Percentiles rank a stretch among this genome's conserved stretches.
phyloP scores from a whole-genome alignment of 495 filamentous ascomycete species.

The Aspergillus leporis region DNA sequence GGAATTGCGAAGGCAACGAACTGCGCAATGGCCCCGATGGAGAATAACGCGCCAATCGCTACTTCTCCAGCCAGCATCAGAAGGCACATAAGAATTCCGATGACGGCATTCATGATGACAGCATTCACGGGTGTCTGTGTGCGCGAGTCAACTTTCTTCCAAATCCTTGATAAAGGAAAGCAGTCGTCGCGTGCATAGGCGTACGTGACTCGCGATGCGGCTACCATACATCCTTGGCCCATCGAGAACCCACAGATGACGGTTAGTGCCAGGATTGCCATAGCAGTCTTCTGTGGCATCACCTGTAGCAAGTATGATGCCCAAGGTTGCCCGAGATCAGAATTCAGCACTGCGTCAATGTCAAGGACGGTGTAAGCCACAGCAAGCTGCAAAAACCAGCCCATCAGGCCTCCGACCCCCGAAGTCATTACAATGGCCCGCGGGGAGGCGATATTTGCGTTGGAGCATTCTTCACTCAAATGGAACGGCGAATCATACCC shows the following conservation, averaged over 20 bases:
- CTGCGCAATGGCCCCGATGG: constrained; percentile 72
- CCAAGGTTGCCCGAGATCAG: constrained; percentile 73
- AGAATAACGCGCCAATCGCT: constrained; percentile 74
- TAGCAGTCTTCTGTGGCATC: constrained; percentile 63
- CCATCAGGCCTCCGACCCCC: constrained; percentile 64
- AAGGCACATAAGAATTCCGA: constrained; percentile 65
- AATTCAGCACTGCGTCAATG: constrained; percentile 59
- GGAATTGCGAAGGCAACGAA: constrained; percentile 75
- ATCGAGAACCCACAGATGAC: constrained; percentile 78
- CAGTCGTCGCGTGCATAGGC: constrained; percentile 80
- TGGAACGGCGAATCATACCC: constrained; percentile 78
- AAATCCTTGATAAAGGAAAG: constrained; percentile 64
- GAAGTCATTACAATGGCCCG: constrained; percentile 77
- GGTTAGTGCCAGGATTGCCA: constrained; percentile 67
- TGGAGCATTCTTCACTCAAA: constrained; percentile 75
- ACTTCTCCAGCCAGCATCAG: constrained; percentile 67
- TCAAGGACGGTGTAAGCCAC: constrained; percentile 79
- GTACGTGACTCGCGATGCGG: constrained; percentile 75
- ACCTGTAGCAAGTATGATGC: constrained; percentile 73
- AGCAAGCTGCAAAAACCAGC: constrained; percentile 75
- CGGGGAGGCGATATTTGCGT: constrained; percentile 72
- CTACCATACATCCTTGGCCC: constrained; percentile 84
- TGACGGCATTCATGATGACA: constrained; percentile 67
- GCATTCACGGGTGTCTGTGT: constrained; percentile 78
- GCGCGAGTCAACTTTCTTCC: constrained; percentile 64